These are phyloP conservation scores for Fusarium dimerum DNA, from an alignment of 2,329 filamentous ascomycete genomes.

Conservation along the genomic window DNA sequence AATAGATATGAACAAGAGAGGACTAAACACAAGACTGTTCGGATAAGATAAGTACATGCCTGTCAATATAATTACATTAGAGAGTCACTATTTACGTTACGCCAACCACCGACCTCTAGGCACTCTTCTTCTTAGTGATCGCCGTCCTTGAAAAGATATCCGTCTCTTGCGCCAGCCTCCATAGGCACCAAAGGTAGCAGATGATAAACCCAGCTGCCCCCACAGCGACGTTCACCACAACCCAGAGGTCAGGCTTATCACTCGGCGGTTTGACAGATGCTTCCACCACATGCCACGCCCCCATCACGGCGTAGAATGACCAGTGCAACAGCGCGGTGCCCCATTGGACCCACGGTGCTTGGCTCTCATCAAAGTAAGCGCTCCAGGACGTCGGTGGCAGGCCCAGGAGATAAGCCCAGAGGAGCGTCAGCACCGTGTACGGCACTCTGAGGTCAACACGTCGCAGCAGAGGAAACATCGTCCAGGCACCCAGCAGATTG, in stretches of 20 bases:
- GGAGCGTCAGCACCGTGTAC: constrained; percentile 78
- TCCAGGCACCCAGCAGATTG: constrained; percentile 87
- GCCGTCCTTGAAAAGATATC: constrained; percentile 45
- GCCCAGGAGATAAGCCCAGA: constrained; percentile 91
- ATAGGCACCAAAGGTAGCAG: constrained; percentile 90
- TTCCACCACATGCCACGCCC: constrained; percentile 78
- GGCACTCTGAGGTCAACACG: constrained; percentile 83
- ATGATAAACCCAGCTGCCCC: constrained; percentile 83
- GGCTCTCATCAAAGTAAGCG: constrained; percentile 61
- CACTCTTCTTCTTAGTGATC: constrained; percentile 36
- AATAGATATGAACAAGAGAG: too few species aligned
- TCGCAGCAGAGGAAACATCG: constrained; percentile 86
- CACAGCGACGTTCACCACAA: constrained; percentile 84
- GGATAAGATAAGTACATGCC: too few species aligned
- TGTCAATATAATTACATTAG: too few species aligned
- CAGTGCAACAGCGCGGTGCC: constrained; percentile 70
- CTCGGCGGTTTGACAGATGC: constrained; percentile 66
- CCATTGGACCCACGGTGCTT: constrained; percentile 39
- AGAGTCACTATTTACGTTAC: neutral
- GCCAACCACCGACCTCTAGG: constrained; percentile 16
- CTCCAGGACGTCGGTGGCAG: constrained; percentile 76
- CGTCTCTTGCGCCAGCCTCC: constrained; percentile 64
- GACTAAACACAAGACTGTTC: too few species aligned
- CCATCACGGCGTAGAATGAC: constrained; percentile 75
- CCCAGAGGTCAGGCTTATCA: constrained; percentile 90